These are phyloP conservation scores for Trametes versicolor DNA, from an alignment of 1,284 basidiomycete species.

Conservation along the genomic window DNA sequence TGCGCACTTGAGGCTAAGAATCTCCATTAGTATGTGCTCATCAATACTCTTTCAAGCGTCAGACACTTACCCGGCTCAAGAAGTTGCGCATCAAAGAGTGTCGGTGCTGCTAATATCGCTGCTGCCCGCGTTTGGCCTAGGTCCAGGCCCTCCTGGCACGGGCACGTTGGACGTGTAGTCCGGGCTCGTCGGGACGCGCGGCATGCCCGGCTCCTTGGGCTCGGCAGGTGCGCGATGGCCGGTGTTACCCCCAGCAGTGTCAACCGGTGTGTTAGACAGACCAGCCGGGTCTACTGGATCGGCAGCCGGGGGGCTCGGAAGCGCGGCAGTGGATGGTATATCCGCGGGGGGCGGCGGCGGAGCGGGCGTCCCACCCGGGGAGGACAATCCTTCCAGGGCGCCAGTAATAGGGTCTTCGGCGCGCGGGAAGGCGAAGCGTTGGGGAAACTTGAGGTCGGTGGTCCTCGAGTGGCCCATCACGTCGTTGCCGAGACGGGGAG, in stretches of 20 bases:
- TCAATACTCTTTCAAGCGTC: neutral
- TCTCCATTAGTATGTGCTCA: neutral
- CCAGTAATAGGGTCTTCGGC: neutral
- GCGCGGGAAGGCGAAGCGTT: constrained; percentile 16
- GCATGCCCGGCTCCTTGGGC: neutral
- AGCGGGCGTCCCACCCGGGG: neutral
- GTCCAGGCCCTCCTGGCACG: neutral
- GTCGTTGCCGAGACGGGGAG: constrained; percentile 27
- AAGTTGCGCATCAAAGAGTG: neutral
- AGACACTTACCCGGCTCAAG: neutral
- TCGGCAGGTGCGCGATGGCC: no score
- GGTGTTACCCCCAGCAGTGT: no score
- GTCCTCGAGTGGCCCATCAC: constrained; percentile 10
- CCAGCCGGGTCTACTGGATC: neutral
- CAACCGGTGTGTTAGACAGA: no score
- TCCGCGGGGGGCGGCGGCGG: neutral
- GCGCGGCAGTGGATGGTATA: no score
- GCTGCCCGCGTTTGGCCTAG: neutral
- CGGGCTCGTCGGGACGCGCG: neutral
- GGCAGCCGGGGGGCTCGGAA: neutral
- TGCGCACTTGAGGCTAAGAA: neutral
- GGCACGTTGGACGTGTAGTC: neutral
- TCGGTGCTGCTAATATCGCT: neutral
- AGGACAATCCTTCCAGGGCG: neutral
- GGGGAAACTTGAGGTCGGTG: constrained; percentile 20